Percentiles rank a stretch among this genome's conserved stretches.
These are phyloP conservation scores for Annulohypoxylon nitens DNA, from an alignment of 495 filamentous ascomycete genomes.

Conservation along the genomic window DNA sequence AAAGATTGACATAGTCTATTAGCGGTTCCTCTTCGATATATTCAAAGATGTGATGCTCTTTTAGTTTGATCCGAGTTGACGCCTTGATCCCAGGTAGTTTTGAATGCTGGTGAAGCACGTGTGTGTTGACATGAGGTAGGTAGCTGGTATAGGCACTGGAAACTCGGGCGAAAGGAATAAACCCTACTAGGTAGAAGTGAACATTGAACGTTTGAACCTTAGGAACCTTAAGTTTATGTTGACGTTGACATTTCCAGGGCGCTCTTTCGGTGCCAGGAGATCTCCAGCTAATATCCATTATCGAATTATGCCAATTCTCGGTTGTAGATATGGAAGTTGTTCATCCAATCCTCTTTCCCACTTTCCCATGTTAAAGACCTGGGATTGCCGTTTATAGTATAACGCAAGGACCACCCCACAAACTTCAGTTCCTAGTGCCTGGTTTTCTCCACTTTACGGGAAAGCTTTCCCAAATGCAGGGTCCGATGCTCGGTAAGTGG, in stretches of 20 bases:
- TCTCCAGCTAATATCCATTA: neutral
- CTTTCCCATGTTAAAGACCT: neutral
- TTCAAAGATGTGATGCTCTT: neutral
- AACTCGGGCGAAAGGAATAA: no score
- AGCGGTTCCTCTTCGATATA: neutral
- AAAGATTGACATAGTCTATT: neutral
- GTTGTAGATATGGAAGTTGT: neutral
- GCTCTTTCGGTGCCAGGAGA: neutral
- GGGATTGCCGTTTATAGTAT: conserved; percentile 24
- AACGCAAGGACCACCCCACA: conserved; percentile 43
- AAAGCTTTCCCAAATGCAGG: conserved; percentile 48
- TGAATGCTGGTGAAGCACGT: neutral
- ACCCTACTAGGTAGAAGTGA: no score
- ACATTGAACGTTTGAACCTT: neutral
- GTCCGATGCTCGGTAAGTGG: conserved; percentile 52
- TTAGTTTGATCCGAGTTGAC: neutral
- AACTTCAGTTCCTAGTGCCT: conserved; percentile 4
- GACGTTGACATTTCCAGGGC: neutral
- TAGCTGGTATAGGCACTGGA: no score
- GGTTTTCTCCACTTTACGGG: conserved; percentile 35
- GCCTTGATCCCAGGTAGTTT: neutral
- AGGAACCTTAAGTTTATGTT: neutral
- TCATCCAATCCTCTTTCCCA: neutral
- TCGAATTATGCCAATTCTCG: neutral
- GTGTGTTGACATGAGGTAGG: no score